Evolutionary conservation across 148 eudicot genomes (phyloP).

Genomic region (Camellia granthamiana): DNA sequence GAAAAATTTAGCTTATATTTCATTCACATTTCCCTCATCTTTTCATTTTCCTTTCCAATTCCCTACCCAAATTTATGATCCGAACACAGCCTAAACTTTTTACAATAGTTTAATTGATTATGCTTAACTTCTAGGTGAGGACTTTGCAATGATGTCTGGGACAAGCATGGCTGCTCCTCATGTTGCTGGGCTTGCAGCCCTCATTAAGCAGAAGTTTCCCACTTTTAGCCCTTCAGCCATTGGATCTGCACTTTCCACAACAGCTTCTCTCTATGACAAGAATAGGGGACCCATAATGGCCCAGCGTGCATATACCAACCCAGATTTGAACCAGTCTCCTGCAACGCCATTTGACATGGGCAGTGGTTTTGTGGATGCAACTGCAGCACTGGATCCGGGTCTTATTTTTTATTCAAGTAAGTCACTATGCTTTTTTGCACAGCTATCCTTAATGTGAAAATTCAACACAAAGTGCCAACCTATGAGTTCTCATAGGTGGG

Average conservation of each 20-base stretch:
- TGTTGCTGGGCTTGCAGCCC: slow-evolving; percentile 92
- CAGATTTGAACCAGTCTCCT: slow-evolving; percentile 82
- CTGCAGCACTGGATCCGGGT: slow-evolving; percentile 91
- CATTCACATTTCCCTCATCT: no score
- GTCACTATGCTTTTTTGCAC: slow-evolving; percentile 24
- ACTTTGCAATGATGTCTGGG: slow-evolving; percentile 99
- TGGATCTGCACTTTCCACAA: slow-evolving; percentile 92
- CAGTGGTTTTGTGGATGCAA: slow-evolving; percentile 93
- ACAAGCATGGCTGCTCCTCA: slow-evolving; percentile 99
- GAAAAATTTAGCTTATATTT: no score
- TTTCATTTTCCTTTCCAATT: no score
- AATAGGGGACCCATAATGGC: slow-evolving; percentile 84
- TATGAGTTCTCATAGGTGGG: neutral
- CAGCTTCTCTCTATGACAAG: slow-evolving; percentile 78
- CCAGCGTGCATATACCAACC: slow-evolving; percentile 85
- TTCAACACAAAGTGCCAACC: neutral
- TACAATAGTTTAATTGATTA: neutral
- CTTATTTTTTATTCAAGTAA: slow-evolving; percentile 81
- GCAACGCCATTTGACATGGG: slow-evolving; percentile 99
- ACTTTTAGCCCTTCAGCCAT: slow-evolving; percentile 76
- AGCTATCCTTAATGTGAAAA: neutral
- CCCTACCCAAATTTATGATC: no score
- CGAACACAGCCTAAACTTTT: no score
- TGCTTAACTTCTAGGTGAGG: slow-evolving; percentile 55
- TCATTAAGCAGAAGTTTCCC: slow-evolving; percentile 81